These are phyloP conservation scores for Bathelium albidoporum DNA, from an alignment of 495 filamentous ascomycete genomes.

Conservation along the genomic window DNA sequence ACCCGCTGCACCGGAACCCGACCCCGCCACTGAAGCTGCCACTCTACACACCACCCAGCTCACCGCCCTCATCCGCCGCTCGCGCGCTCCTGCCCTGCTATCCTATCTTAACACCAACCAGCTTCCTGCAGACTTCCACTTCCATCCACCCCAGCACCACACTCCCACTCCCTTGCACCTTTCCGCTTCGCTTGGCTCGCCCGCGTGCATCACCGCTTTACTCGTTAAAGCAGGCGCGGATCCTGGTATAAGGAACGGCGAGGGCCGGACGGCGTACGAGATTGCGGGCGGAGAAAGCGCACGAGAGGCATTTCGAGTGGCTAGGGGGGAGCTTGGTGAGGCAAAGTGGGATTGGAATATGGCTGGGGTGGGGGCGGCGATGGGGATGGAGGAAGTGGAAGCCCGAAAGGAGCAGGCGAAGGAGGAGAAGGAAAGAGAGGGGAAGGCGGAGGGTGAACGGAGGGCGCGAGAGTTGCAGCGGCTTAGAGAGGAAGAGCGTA, in stretches of 20 bases:
- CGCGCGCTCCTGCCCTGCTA: constrained; percentile 76
- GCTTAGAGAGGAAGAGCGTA: constrained; percentile 28
- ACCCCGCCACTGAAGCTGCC: constrained; percentile 54
- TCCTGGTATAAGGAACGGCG: constrained; percentile 54
- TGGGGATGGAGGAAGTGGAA: constrained; percentile 60
- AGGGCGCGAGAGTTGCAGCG: constrained; percentile 36
- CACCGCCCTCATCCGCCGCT: constrained; percentile 77
- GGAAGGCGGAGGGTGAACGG: constrained; percentile 47
- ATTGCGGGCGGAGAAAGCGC: constrained; percentile 78
- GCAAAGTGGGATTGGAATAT: constrained; percentile 66
- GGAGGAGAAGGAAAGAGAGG: constrained; percentile 34
- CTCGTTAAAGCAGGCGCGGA: constrained; percentile 66
- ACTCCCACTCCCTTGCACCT: constrained; percentile 80
- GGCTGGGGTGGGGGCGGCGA: constrained; percentile 56
- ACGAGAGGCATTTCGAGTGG: constrained; percentile 84
- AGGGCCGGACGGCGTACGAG: constrained; percentile 71
- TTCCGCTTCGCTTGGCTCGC: constrained; percentile 63
- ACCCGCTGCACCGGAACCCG: constrained; percentile 9
- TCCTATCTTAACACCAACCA: constrained; percentile 69
- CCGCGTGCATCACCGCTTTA: constrained; percentile 63
- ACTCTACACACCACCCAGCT: constrained; percentile 76
- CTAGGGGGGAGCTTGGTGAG: constrained; percentile 72
- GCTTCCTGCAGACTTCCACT: constrained; percentile 57
- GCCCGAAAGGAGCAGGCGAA: constrained; percentile 53
- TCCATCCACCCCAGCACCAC: constrained; percentile 71